phyloP scores from a whole-genome alignment of 2,329 filamentous ascomycete genomes.

The Aotearoamyces nothofagi region DNA sequence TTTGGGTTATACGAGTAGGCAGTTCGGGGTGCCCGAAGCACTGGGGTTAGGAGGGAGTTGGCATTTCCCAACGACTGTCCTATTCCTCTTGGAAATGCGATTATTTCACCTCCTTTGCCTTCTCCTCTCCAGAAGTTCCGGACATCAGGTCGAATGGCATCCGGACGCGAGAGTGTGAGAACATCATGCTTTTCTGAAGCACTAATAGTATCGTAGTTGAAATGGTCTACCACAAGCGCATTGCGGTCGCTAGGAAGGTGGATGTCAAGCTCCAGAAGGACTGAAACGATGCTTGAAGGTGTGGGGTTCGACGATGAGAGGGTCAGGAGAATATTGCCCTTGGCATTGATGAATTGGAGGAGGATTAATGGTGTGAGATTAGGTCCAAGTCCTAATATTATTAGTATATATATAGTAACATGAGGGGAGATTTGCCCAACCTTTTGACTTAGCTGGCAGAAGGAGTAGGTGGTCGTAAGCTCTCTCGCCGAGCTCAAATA shows the following conservation, averaged over 20 bases:
- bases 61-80: constrained; percentile 69
- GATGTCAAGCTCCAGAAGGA: constrained; percentile 82
- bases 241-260: constrained; percentile 74
- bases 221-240: constrained; percentile 82
- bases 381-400: constrained; percentile 59
- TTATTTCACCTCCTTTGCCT: constrained; percentile 30
- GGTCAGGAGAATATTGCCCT: constrained; percentile 82
- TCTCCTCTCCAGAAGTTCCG: constrained; percentile 64
- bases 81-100: constrained; percentile 71
- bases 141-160: constrained; percentile 47
- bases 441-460: constrained; percentile 82
- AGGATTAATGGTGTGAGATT: constrained; percentile 73
- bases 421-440: constrained; percentile 27
- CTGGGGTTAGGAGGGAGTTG: constrained; percentile 62
- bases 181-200: constrained; percentile 80
- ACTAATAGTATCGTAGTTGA: constrained; percentile 71
- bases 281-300: constrained; percentile 57
- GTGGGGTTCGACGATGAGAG: constrained; percentile 59
- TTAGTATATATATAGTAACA: constrained; percentile 2
- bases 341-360: constrained; percentile 78
- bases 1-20: constrained; percentile 92
- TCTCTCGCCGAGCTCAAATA: constrained; percentile 79
- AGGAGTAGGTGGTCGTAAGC: constrained; percentile 84
- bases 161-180: constrained; percentile 59
- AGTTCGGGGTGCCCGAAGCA: constrained; percentile 69